A percentile compares a stretch with the other conserved stretches of the same genome.
Evolutionary conservation across 75 land plant species (phyloP).

Genomic region (Picea glauca): DNA sequence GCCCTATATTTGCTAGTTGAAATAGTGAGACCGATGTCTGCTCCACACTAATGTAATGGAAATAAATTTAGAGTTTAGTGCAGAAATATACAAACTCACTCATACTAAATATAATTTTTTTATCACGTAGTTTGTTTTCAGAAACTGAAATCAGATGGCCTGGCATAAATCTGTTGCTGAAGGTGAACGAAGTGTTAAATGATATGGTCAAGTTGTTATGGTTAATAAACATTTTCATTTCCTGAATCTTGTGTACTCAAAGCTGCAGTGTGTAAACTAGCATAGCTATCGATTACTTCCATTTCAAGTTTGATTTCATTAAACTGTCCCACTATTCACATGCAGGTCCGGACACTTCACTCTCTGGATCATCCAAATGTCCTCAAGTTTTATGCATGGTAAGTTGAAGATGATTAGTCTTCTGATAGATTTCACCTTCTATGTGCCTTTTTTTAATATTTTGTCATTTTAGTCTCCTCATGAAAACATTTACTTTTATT

Average conservation of each 20-base stretch:
- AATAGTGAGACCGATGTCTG: neutral
- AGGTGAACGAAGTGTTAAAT: neutral
- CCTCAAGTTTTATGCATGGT: constrained; percentile 93
- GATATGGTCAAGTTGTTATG: neutral
- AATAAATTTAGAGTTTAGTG: neutral
- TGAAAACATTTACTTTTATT: too few relatives aligned
- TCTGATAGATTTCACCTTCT: neutral
- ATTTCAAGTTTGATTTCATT: constrained; percentile 1
- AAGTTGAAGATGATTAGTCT: constrained; percentile 1
- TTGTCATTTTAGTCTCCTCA: neutral
- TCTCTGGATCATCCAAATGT: constrained; percentile 83
- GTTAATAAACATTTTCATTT: neutral
- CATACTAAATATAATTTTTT: neutral
- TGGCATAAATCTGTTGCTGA: neutral
- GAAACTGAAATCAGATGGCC: neutral
- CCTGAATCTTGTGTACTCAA: neutral
- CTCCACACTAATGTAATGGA: neutral
- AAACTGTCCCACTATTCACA: neutral
- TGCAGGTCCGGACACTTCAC: constrained; percentile 86
- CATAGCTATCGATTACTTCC: neutral
- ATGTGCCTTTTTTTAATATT: neutral
- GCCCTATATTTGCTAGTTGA: too few relatives aligned
- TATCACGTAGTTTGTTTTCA: neutral
- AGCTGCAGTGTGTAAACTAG: neutral
- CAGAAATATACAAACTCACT: neutral